Base-by-base conservation (phyloP, 495 filamentous ascomycete genomes). In the Terfezia claveryi region DNA sequence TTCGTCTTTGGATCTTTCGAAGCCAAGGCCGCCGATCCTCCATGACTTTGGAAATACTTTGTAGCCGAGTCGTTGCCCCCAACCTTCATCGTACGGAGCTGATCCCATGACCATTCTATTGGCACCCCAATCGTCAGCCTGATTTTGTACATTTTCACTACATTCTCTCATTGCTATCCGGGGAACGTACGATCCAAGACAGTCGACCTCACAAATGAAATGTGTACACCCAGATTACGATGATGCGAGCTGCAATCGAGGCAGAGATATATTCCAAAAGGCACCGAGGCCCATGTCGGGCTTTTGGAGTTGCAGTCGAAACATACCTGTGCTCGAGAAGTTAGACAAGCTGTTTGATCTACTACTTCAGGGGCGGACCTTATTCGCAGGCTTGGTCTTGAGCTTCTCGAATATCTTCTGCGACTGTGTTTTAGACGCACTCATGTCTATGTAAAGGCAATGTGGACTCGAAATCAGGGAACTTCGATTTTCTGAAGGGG, bases 21-120 rank as follows among this genome's bases (percentile, higher is more conserved):
- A 50, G 85, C 83, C 58, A 98, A 75, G 41, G 87, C 88, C 51
- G 88, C 89, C 37, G 85, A 86, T 38, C 89, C 92, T 55, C 92
- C 89, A 66, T 98, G 86, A 55, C 82, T 80, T 69, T 94, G 87
- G 73, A 95, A 96, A 70, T 84, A 98, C 68, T 94, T 94, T 53
- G 87, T 96, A 23, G 91, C 92, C 36, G 87, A 94, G 69, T 96
- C 91, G 66, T 98, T 98, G 55, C 91, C 91, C 60, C 91, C 91
- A 16, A 94, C 85, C 70, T 96, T 96, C 91, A 98, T 98, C n/a
- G 83, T 69, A 44, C 91, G 83, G 37, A 98, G 77, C 65, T 96
- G 88, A 64, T 95, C 88, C 89, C 91, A 96, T 82, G 94, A 85
- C 92, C 92, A 98, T 72, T 92, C 91, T 98, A 63, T 52, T 53